These are phyloP conservation scores for Lentithecium fluviatile DNA, from an alignment of 495 filamentous ascomycete species.

Conservation along the genomic window DNA sequence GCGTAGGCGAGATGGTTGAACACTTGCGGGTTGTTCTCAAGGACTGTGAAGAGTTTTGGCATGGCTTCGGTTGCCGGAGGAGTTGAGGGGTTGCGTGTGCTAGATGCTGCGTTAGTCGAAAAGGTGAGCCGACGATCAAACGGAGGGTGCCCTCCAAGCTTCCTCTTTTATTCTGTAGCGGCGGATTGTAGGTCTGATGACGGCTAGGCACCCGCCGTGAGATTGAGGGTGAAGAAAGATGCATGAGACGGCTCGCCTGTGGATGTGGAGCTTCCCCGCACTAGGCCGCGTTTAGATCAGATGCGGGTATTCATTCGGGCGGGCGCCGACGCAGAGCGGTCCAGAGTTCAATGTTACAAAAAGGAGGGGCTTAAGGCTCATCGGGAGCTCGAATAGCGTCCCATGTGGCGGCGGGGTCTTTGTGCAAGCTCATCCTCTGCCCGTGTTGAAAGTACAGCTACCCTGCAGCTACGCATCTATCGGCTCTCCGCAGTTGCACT, in stretches of 20 bases:
- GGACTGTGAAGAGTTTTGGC: conserved; percentile 21
- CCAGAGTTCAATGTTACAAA: too few relatives aligned
- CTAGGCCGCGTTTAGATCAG: conserved; percentile 3
- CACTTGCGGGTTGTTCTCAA: conserved; percentile 34
- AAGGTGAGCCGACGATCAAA: background rate
- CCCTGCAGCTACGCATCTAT: background rate
- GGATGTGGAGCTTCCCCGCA: conserved; percentile 11
- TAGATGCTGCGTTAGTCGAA: background rate
- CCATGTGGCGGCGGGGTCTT: too few relatives aligned
- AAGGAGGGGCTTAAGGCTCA: too few relatives aligned
- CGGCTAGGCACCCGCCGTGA: background rate
- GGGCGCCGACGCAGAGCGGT: too few relatives aligned
- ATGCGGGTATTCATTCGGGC: background rate
- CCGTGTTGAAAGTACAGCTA: too few relatives aligned
- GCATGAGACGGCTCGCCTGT: background rate
- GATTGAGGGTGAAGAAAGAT: background rate
- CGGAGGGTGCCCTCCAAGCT: background rate
- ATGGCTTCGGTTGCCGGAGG: background rate
- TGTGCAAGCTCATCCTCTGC: too few relatives aligned
- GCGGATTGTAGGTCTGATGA: background rate
- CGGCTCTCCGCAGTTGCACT: conserved; percentile 10
- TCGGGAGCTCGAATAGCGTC: too few relatives aligned
- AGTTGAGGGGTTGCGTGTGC: background rate
- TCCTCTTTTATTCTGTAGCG: background rate
- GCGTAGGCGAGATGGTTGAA: conserved; percentile 25